Conservation (phyloP, 208 protist genomes). For the Leishmania gerbilli region DNA sequence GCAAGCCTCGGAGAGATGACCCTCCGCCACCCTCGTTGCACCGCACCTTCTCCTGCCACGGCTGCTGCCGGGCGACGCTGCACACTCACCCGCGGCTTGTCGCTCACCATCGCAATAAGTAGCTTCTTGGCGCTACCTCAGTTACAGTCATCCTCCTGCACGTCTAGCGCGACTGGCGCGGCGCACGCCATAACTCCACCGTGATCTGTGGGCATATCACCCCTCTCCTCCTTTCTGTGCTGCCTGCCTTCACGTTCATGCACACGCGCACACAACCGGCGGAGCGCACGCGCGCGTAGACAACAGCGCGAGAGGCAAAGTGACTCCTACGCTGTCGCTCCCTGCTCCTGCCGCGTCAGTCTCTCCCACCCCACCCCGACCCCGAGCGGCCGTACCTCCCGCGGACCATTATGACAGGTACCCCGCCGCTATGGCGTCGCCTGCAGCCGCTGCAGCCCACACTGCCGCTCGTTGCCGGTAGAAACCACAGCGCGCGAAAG, state of each 20-base stretch:
- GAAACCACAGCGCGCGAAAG: too few species aligned
- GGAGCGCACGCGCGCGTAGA: neutral
- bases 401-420: neutral
- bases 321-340: neutral
- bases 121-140: neutral
- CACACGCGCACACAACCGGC: too few species aligned
- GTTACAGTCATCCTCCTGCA: neutral
- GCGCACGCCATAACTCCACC: neutral
- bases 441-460: conserved; percentile 26
- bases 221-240: neutral
- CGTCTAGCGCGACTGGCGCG: neutral
- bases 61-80: neutral
- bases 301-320: neutral
- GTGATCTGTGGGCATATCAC: neutral
- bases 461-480: neutral
- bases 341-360: neutral
- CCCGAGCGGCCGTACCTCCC: neutral
- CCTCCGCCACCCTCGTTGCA: neutral
- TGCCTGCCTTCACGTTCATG: neutral
- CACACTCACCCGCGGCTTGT: neutral
- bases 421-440: conserved; percentile 18
- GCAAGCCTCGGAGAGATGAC: neutral
- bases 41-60: neutral
- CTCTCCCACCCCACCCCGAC: neutral
- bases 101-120: neutral